Conservation (phyloP, 495 filamentous ascomycete species). For the Aspergillus steynii region DNA sequence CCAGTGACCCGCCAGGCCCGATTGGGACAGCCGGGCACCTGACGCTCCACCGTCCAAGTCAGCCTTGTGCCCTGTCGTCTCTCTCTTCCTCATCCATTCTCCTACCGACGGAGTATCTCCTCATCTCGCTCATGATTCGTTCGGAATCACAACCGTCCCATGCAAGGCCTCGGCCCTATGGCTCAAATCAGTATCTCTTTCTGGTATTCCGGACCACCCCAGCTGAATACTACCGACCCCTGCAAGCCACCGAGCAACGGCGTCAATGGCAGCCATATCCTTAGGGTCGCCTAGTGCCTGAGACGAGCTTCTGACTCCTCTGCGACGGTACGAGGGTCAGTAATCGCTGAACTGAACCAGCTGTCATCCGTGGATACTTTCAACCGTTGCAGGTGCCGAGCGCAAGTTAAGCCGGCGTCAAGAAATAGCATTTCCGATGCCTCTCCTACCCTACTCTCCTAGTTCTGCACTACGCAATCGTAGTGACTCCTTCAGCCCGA, state of each 20-base stretch:
- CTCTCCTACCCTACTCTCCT: too few species aligned
- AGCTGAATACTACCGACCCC: slow-evolving; percentile 7
- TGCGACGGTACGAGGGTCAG: background rate
- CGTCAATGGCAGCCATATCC: background rate
- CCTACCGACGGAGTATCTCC: background rate
- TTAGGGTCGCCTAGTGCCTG: background rate
- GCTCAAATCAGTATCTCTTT: slow-evolving; percentile 4
- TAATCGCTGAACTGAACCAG: background rate
- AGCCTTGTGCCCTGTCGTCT: slow-evolving; percentile 7
- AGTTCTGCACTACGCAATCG: background rate
- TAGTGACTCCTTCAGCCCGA: slow-evolving; percentile 14
- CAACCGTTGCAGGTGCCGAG: background rate
- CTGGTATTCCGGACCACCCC: slow-evolving; percentile 2
- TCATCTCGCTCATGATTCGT: background rate
- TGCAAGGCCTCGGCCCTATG: slow-evolving; percentile 4
- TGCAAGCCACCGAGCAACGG: background rate
- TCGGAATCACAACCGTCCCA: background rate
- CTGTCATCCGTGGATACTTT: background rate
- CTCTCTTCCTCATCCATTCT: background rate
- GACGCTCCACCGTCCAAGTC: background rate
- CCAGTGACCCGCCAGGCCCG: background rate
- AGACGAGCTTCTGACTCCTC: too few species aligned
- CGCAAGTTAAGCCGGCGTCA: background rate
- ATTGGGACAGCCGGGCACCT: background rate
- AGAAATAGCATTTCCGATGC: background rate